Conservation (phyloP, 2,329 filamentous ascomycete species). For the Catunica adiposa region DNA sequence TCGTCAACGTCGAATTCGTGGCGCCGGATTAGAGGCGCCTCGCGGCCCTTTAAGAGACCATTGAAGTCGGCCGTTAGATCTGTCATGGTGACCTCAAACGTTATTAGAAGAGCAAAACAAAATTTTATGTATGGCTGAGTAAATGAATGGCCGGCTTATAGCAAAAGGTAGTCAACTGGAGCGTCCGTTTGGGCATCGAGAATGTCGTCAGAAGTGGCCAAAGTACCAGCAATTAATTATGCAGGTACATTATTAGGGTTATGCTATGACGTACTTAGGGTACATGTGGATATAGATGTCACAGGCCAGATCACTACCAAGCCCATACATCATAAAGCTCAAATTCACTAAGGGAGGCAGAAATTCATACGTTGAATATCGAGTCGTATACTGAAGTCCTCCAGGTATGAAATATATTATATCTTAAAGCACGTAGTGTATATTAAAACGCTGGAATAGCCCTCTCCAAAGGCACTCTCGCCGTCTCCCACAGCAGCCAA, state of each 20-base stretch:
- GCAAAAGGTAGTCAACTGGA: neutral
- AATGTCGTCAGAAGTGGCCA: constrained; percentile 1
- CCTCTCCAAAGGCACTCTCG: constrained; percentile 50
- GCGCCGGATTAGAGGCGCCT: constrained; percentile 31
- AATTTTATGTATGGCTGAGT: no score
- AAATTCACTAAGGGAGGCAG: no score
- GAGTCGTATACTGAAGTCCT: neutral
- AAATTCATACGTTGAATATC: no score
- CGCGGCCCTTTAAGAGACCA: constrained; percentile 44
- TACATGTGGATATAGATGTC: no score
- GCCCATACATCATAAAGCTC: no score
- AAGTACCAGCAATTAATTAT: neutral
- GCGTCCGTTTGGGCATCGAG: neutral
- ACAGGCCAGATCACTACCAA: no score
- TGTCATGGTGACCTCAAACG: constrained; percentile 24
- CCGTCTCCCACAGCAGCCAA: constrained; percentile 89
- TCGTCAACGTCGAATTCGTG: constrained; percentile 29
- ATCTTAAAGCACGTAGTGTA: neutral
- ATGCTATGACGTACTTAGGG: neutral
- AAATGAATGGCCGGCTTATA: no score
- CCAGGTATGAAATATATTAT: neutral
- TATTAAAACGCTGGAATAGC: constrained; percentile 40
- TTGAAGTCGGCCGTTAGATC: constrained; percentile 56
- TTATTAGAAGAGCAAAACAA: no score
- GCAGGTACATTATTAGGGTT: neutral